A percentile compares a stretch with the other conserved stretches of the same genome.
These are phyloP conservation scores for Solanum piurae DNA, from an alignment of 257 asterid species.

Conservation along the genomic window DNA sequence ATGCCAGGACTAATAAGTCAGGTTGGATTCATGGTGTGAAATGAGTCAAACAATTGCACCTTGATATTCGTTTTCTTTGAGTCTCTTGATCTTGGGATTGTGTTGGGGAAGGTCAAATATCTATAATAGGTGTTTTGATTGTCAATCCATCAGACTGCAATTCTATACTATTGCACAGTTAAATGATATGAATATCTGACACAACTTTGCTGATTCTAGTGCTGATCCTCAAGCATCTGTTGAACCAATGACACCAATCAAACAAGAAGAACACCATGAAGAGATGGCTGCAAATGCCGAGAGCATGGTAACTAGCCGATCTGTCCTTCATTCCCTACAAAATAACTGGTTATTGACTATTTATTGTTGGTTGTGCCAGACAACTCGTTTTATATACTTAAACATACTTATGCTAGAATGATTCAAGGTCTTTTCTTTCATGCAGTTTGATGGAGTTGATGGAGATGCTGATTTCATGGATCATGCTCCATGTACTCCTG, in stretches of 20 bases:
- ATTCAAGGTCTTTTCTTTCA: neutral
- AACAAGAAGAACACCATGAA: constrained; percentile 47
- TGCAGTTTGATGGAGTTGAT: constrained; percentile 44
- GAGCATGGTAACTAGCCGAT: constrained; percentile 34
- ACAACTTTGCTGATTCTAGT: constrained; percentile 31
- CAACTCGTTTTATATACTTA: neutral
- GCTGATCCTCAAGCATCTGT: constrained; percentile 63
- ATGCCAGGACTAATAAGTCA: neutral
- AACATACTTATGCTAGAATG: neutral
- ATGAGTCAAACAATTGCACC: neutral
- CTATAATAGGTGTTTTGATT: neutral
- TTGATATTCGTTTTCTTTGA: neutral
- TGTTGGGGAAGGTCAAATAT: neutral
- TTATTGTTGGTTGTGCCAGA: neutral
- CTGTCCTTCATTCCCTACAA: neutral
- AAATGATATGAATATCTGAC: neutral
- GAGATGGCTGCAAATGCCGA: constrained; percentile 23
- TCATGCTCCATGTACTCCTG: constrained; percentile 94
- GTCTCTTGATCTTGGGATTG: neutral
- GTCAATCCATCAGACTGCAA: neutral
- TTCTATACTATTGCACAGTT: neutral
- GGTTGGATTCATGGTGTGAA: neutral
- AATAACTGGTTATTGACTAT: neutral
- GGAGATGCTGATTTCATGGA: constrained; percentile 52
- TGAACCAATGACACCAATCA: constrained; percentile 41